These are phyloP conservation scores for Paramecium caudatum DNA, from an alignment of 73 alveolate species.

Conservation along the genomic window DNA sequence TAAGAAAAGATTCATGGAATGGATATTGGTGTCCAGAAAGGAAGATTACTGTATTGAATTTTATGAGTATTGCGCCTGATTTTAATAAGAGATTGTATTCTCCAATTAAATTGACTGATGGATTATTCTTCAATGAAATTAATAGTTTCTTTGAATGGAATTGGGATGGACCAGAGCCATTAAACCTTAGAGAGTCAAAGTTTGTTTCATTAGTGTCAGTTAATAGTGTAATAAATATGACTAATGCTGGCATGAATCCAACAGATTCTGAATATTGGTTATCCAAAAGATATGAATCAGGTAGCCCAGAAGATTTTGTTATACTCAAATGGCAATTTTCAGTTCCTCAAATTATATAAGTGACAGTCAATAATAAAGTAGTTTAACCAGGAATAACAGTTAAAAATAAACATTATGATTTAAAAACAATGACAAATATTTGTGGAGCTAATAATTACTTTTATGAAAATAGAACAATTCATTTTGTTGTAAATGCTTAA, in stretches of 20 bases:
- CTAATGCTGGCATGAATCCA: slow-evolving; percentile 73
- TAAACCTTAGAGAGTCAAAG: slow-evolving; percentile 71
- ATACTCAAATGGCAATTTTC: slow-evolving; percentile 32
- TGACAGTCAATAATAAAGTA: not conserved
- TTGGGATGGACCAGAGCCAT: slow-evolving; percentile 79
- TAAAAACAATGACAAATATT: slow-evolving; percentile 61
- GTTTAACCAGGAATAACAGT: slow-evolving; percentile 34
- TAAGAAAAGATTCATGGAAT: slow-evolving; percentile 36
- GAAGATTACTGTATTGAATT: slow-evolving; percentile 10
- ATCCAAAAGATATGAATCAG: slow-evolving; percentile 15
- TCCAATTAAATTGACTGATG: slow-evolving; percentile 74
- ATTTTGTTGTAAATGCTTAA: slow-evolving; percentile 69
- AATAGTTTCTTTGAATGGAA: slow-evolving; percentile 73
- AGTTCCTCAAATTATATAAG: slow-evolving; percentile 10
- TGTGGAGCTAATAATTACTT: slow-evolving; percentile 75
- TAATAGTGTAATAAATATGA: slow-evolving; percentile 49
- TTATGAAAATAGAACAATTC: slow-evolving; percentile 68
- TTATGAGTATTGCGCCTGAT: slow-evolving; percentile 71
- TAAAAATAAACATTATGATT: slow-evolving; percentile 52
- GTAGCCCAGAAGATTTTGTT: slow-evolving; percentile 35
- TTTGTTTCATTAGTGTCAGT: slow-evolving; percentile 49
- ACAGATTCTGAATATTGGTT: slow-evolving; percentile 62
- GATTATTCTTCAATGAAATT: slow-evolving; percentile 69
- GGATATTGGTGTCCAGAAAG: slow-evolving; percentile 52
- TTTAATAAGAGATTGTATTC: slow-evolving; percentile 69